Conservation (phyloP, 1,284 basidiomycete genomes). For the Malassezia equina region DNA sequence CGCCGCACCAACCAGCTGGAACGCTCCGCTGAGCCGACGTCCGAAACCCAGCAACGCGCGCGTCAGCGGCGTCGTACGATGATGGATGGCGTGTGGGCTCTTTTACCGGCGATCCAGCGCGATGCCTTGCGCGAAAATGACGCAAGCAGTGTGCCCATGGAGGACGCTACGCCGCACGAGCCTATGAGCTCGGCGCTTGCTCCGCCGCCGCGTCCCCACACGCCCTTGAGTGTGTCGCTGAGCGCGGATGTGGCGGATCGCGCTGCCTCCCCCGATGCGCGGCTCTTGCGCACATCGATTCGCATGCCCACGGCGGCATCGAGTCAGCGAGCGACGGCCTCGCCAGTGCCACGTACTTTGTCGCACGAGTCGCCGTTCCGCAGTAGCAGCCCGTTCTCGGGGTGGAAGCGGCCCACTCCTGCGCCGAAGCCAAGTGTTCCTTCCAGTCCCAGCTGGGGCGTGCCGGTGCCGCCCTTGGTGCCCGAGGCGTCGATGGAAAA, state of each 20-base stretch:
- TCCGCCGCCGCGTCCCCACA: not conserved
- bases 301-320: not conserved
- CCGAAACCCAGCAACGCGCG: not conserved
- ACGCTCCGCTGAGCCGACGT: not conserved
- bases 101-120: conserved; percentile 13
- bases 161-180: not conserved
- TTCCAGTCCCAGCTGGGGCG: conserved; percentile 1
- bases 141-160: not conserved
- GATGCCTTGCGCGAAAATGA: conserved; percentile 1
- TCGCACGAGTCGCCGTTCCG: not conserved
- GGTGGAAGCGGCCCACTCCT: conserved; percentile 11
- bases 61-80: conserved; percentile 11
- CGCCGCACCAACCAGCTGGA: conserved; percentile 15
- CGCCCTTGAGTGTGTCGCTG: conserved; percentile 4
- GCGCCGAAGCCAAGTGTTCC: not conserved
- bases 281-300: not conserved
- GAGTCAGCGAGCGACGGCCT: not conserved
- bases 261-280: not conserved
- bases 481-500: not conserved
- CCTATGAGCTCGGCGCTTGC: not conserved
- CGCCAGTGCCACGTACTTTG: not conserved
- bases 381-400: conserved; percentile 16
- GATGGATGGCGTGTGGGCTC: conserved; percentile 15
- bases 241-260: not conserved
- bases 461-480: not conserved